Percentiles rank a stretch among this genome's conserved stretches.
These are phyloP conservation scores for Colletotrichum sp. DNA, from an alignment of 2,329 filamentous ascomycete genomes.

Conservation along the genomic window DNA sequence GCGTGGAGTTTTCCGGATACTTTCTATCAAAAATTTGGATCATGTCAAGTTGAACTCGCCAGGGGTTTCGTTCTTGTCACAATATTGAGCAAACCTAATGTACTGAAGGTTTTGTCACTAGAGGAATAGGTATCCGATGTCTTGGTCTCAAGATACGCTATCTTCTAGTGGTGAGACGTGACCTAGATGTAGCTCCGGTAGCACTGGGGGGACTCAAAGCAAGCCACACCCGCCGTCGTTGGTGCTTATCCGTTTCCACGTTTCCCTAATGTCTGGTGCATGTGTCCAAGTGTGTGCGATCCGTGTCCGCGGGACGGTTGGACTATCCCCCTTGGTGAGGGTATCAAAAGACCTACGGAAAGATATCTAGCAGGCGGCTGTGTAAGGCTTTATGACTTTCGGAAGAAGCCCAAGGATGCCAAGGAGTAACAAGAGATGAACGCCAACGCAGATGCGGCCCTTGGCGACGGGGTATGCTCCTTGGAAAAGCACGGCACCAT, in stretches of 20 bases:
- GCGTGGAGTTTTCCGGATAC: neutral
- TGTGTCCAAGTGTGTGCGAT: neutral
- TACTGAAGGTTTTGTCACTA: neutral
- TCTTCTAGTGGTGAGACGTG: neutral
- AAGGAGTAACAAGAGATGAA: slow-evolving; percentile 1
- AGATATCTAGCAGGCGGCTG: neutral
- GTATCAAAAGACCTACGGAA: neutral
- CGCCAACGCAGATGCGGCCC: neutral
- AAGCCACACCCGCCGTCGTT: neutral
- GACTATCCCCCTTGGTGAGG: accelerated
- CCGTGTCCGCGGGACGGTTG: neutral
- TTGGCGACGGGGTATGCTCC: neutral
- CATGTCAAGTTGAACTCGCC: accelerated
- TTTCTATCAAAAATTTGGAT: accelerated
- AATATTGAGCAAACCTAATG: neutral
- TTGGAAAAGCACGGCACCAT: neutral
- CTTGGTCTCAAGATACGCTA: neutral
- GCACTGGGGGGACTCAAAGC: neutral
- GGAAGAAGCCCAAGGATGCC: neutral
- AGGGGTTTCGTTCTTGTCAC: neutral
- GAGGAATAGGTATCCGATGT: neutral
- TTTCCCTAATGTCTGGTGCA: accelerated
- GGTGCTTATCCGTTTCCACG: neutral
- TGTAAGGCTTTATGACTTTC: neutral
- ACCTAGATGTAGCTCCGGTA: neutral